Conservation (phyloP, 345 rosid species). For the Citrus unshiu region DNA sequence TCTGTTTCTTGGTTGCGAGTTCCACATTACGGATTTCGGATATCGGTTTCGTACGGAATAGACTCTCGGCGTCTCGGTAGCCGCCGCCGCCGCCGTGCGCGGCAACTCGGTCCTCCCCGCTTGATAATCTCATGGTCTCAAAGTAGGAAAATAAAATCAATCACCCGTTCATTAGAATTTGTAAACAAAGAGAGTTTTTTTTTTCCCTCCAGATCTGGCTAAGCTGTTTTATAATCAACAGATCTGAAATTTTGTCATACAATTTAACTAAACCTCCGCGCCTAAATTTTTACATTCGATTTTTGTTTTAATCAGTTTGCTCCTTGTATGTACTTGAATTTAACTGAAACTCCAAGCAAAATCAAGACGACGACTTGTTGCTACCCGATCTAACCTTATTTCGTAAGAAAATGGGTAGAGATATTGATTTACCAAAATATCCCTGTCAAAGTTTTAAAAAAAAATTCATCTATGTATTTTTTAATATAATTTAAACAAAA, state of each 20-base stretch:
- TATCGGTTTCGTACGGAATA: constrained; percentile 73
- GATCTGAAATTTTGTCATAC: not conserved
- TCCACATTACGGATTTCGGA: constrained; percentile 79
- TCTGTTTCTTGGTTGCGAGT: constrained; percentile 64
- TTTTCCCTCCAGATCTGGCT: not conserved
- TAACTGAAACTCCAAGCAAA: too few species aligned
- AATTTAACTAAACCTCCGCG: not conserved
- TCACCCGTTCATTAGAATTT: not conserved
- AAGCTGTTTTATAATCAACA: not conserved
- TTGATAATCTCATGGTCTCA: constrained; percentile 37
- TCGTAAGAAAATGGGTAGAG: not conserved
- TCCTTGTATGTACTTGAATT: not conserved
- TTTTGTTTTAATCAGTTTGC: not conserved
- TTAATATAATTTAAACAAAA: too few species aligned
- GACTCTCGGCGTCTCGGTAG: constrained; percentile 76
- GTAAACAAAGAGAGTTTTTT: not conserved
- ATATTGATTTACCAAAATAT: not conserved
- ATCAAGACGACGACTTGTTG: not conserved
- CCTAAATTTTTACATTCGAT: not conserved
- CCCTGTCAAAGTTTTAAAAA: not conserved
- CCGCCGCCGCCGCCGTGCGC: constrained; percentile 46
- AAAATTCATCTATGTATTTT: too few species aligned
- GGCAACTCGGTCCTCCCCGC: constrained; percentile 38
- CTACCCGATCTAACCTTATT: not conserved
- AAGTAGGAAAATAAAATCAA: not conserved